Evolutionary conservation across 2,329 filamentous ascomycete species (phyloP).

Genomic region (Colletotrichum abscissum): DNA sequence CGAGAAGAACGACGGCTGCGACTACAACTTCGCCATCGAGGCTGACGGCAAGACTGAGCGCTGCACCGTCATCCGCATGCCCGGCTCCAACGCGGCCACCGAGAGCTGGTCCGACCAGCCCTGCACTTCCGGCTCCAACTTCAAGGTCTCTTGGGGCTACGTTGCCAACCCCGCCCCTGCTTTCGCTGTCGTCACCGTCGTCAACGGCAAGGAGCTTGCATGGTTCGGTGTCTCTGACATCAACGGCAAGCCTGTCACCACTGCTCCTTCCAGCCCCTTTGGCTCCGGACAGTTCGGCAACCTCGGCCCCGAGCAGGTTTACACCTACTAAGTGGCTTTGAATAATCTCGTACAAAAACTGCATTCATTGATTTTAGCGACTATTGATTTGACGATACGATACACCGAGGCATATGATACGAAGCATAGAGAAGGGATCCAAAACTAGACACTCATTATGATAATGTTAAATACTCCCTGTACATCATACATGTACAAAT

Average conservation of each 20-base stretch:
- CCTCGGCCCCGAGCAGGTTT: conserved; percentile 29
- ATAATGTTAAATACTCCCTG: conserved; percentile 11
- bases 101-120: conserved; percentile 30
- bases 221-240: conserved; percentile 23
- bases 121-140: conserved; percentile 18
- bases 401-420: neutral
- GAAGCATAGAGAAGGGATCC: neutral
- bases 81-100: conserved; percentile 4
- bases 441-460: neutral
- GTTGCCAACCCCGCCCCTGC: neutral
- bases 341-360: neutral
- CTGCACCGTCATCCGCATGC: conserved; percentile 23
- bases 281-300: conserved; percentile 28
- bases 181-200: conserved; percentile 13
- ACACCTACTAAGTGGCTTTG: conserved; percentile 14
- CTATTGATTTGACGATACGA: neutral
- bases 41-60: conserved; percentile 14
- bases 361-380: neutral
- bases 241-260: conserved; percentile 25
- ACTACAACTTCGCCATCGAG: conserved; percentile 31
- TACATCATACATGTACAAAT: neutral
- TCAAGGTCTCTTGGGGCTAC: conserved; percentile 26
- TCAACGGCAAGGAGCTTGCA: conserved; percentile 9
- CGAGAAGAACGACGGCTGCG: conserved; percentile 13
- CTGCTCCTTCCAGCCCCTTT: conserved; percentile 24